Evolutionary conservation across 2,329 filamentous ascomycete species (phyloP).

Genomic region (Parascedosporium putredinis): DNA sequence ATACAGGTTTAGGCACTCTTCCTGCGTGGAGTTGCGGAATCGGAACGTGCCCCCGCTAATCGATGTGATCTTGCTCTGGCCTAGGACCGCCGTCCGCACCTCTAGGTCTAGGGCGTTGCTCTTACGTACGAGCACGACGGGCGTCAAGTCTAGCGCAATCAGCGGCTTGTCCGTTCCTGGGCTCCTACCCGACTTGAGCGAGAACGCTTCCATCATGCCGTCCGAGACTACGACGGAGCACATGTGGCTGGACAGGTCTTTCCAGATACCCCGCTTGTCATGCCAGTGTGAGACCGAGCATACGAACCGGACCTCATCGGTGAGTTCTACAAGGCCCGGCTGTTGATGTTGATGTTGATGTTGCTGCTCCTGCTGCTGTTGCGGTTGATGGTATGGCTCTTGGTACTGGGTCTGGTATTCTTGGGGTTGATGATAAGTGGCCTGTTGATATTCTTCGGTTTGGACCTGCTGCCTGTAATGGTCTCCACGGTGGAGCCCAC

Average conservation of each 20-base stretch:
- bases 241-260: conserved; percentile 39
- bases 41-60: conserved; percentile 69
- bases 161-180: conserved; percentile 33
- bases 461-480: conserved; percentile 15
- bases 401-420: no score
- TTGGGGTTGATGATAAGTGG: no score
- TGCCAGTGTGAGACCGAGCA: conserved; percentile 54
- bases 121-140: conserved; percentile 78
- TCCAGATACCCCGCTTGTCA: conserved; percentile 49
- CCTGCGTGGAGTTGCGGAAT: conserved; percentile 68
- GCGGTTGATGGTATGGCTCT: no score
- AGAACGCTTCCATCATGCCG: conserved; percentile 46
- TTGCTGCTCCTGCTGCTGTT: no score
- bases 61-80: conserved; percentile 54
- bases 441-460: no score
- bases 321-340: conserved; percentile 25
- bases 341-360: no score
- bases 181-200: conserved; percentile 12
- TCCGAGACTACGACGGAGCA: conserved; percentile 47
- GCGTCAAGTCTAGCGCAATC: conserved; percentile 75
- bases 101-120: conserved; percentile 91
- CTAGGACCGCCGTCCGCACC: conserved; percentile 74
- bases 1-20: conserved; percentile 76
- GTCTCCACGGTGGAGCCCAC: conserved; percentile 25
- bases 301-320: conserved; percentile 30